Conservation (phyloP, 768 basidiomycete genomes). For the Psilocybe cyanescens region DNA sequence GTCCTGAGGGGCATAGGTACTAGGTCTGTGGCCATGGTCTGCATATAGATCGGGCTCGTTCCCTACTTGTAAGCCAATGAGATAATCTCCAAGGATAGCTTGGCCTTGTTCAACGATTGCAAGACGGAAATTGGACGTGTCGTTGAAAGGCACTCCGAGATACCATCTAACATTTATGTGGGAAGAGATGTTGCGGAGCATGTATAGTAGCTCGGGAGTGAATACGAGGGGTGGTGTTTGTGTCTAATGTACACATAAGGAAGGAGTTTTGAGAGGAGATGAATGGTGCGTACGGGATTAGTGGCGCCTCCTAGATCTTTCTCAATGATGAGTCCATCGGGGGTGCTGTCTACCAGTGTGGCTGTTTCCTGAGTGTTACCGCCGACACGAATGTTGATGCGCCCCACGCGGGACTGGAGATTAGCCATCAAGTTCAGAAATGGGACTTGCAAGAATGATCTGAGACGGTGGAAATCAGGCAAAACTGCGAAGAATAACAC, state of each 20-base stretch:
- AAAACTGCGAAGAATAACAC: slow-evolving; percentile 7
- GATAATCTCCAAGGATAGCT: slow-evolving; percentile 63
- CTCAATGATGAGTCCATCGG: slow-evolving; percentile 50
- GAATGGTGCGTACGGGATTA: slow-evolving; percentile 41
- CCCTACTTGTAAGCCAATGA: slow-evolving; percentile 74
- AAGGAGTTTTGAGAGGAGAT: background rate
- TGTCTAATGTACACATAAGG: slow-evolving; percentile 40
- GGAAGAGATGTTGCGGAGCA: slow-evolving; percentile 64
- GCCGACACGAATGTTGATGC: slow-evolving; percentile 69
- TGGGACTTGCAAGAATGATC: slow-evolving; percentile 53
- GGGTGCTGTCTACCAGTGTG: slow-evolving; percentile 48
- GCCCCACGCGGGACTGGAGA: slow-evolving; percentile 63
- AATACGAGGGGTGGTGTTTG: slow-evolving; percentile 73
- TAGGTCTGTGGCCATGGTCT: slow-evolving; percentile 41
- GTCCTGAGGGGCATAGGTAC: slow-evolving; percentile 42
- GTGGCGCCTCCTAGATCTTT: slow-evolving; percentile 42
- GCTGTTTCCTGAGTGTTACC: slow-evolving; percentile 83
- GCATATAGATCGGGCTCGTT: slow-evolving; percentile 69
- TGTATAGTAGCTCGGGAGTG: slow-evolving; percentile 68
- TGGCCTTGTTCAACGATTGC: slow-evolving; percentile 64
- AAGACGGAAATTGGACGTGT: slow-evolving; percentile 56
- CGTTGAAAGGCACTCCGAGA: slow-evolving; percentile 71
- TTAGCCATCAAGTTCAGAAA: slow-evolving; percentile 82
- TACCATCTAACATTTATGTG: slow-evolving; percentile 71
- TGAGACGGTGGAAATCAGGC: slow-evolving; percentile 15